Conservation (phyloP, 2,329 filamentous ascomycete species). For the Cladosporium colombiae region DNA sequence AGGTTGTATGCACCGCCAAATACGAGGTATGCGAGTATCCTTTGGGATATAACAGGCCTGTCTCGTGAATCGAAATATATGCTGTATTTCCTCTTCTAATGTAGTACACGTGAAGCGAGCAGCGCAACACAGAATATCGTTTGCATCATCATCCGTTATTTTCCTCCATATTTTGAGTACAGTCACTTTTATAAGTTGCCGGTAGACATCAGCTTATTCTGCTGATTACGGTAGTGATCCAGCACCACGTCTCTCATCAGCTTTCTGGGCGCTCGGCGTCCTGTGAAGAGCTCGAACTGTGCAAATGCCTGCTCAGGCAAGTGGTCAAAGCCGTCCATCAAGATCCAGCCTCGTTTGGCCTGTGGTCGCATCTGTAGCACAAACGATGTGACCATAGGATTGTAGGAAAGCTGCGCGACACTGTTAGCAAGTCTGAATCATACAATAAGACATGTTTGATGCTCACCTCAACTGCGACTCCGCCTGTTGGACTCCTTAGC, state of each 20-base stretch:
- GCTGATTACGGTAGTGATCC: constrained; percentile 30
- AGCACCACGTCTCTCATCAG: constrained; percentile 69
- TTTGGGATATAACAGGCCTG: neutral
- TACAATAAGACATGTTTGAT: neutral
- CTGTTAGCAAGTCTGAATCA: constrained; percentile 14
- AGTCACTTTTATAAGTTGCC: neutral
- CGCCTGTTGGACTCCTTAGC: constrained; percentile 72
- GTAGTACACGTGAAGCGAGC: neutral
- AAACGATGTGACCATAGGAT: constrained; percentile 70
- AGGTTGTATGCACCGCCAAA: neutral
- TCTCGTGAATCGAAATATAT: neutral
- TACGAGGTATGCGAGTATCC: neutral
- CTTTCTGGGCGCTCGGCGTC: constrained; percentile 67
- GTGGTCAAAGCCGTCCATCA: constrained; percentile 74
- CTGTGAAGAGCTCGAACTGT: constrained; percentile 80
- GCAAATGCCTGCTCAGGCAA: constrained; percentile 78
- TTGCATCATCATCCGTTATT: neutral
- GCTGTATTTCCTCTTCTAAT: neutral
- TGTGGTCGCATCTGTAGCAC: constrained; percentile 65
- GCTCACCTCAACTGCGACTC: constrained; percentile 69
- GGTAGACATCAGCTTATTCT: constrained; percentile 13
- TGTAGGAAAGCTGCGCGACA: constrained; percentile 57
- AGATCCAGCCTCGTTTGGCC: constrained; percentile 67
- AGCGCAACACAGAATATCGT: neutral
- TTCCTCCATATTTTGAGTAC: neutral